A percentile compares a stretch with the other conserved stretches of the same genome.
phyloP scores from a whole-genome alignment of 139 green algal genomes.

The Volvox reticuliferus region DNA sequence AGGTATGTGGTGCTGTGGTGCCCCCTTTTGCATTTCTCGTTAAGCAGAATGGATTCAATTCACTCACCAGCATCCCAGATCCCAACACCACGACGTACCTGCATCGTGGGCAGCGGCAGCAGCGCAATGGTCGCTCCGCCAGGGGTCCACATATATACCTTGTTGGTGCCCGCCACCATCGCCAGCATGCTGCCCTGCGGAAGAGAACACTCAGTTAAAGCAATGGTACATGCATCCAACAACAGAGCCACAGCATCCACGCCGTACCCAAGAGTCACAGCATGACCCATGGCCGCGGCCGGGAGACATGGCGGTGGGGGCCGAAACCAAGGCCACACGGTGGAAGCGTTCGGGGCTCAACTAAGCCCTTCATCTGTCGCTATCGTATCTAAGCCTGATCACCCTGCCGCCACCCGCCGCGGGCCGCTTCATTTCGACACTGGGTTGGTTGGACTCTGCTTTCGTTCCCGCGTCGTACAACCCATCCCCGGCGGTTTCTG shows the following conservation, averaged over 20 bases:
- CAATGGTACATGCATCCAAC: not conserved
- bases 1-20: no score
- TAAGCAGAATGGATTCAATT: not conserved
- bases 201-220: not conserved
- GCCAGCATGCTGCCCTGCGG: conserved; percentile 66
- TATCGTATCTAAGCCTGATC: not conserved
- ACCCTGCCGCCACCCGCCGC: no score
- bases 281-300: not conserved
- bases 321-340: no score
- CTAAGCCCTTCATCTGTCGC: no score
- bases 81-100: conserved; percentile 23
- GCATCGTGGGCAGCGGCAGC: conserved; percentile 81
- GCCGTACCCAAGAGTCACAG: no score
- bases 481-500: not conserved
- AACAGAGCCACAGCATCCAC: no score
- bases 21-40: no score
- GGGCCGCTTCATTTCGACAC: no score
- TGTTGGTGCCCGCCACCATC: conserved; percentile 61
- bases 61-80: not conserved
- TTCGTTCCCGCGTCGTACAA: not conserved
- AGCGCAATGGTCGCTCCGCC: conserved; percentile 86
- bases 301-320: no score
- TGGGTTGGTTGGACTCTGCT: not conserved
- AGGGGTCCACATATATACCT: conserved; percentile 89
- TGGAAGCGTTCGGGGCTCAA: no score